Conservation (phyloP, 768 basidiomycete species). For the Hypholoma fasciculare region DNA sequence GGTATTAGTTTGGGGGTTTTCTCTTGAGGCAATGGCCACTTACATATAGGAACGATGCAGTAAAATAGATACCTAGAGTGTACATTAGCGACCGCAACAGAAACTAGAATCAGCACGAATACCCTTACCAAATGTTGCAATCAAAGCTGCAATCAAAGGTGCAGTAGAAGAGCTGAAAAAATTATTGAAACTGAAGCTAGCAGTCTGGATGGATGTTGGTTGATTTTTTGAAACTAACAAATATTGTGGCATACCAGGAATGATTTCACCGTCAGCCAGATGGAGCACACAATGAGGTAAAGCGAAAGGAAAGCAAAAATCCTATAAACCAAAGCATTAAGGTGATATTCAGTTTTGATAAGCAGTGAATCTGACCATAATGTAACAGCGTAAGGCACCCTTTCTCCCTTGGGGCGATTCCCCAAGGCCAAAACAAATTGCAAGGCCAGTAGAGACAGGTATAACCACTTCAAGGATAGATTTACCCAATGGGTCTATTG, state of each 20-base stretch:
- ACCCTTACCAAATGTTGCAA: conserved; percentile 78
- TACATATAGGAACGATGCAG: conserved; percentile 84
- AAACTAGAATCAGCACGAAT: neutral
- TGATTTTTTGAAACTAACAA: too few relatives aligned
- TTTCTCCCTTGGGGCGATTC: conserved; percentile 89
- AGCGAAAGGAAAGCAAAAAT: conserved; percentile 82
- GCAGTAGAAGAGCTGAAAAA: conserved; percentile 78
- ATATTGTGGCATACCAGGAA: conserved; percentile 55
- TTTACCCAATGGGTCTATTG: conserved; percentile 89
- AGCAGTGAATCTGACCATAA: conserved; percentile 51
- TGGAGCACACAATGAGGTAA: conserved; percentile 86
- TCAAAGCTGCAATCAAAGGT: conserved; percentile 81
- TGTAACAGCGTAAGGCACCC: conserved; percentile 67
- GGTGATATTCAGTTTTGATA: neutral
- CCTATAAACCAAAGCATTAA: conserved; percentile 34
- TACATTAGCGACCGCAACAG: neutral
- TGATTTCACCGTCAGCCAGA: conserved; percentile 79
- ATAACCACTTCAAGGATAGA: conserved; percentile 79
- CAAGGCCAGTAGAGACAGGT: conserved; percentile 80
- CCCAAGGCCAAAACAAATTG: conserved; percentile 68
- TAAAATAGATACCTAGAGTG: conserved; percentile 68
- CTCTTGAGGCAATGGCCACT: conserved; percentile 28
- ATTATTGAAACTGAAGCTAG: conserved; percentile 52
- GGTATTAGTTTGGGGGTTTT: conserved; percentile 4
- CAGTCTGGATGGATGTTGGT: too few relatives aligned